Percentiles rank a stretch among this genome's conserved stretches.
Conservation (phyloP, 331 rosid genomes). For the Malus hybrid region DNA sequence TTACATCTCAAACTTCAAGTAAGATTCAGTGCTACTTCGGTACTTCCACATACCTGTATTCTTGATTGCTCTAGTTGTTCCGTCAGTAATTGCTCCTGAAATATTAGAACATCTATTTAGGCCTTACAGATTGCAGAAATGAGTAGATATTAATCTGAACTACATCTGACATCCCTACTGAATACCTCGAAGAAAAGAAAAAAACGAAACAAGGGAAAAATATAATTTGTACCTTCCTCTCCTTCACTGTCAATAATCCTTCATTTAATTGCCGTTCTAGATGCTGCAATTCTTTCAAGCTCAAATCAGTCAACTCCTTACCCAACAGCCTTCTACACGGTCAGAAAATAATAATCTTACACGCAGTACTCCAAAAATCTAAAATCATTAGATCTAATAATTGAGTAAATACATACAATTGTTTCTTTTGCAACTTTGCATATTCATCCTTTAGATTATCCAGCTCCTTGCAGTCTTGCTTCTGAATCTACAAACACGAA, state of each 20-base stretch:
- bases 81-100: constrained; percentile 79
- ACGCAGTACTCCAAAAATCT: background rate
- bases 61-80: constrained; percentile 84
- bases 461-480: constrained; percentile 57
- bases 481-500: constrained; percentile 17
- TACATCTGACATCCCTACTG: background rate
- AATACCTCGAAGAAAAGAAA: background rate
- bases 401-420: constrained; percentile 37
- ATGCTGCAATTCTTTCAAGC: constrained; percentile 68
- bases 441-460: constrained; percentile 65
- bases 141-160: background rate
- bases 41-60: constrained; percentile 53
- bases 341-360: background rate
- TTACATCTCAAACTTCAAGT: background rate
- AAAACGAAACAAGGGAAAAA: background rate
- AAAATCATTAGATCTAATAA: background rate
- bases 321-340: constrained; percentile 57
- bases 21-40: background rate
- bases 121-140: constrained; percentile 1
- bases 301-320: constrained; percentile 69
- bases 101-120: constrained; percentile 17
- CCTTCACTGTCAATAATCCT: constrained; percentile 65
- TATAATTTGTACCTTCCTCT: constrained; percentile 55
- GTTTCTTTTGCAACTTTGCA: constrained; percentile 66
- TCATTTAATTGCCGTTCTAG: constrained; percentile 75